Conservation (phyloP, 345 rosid genomes). For the Ricinus communis region DNA sequence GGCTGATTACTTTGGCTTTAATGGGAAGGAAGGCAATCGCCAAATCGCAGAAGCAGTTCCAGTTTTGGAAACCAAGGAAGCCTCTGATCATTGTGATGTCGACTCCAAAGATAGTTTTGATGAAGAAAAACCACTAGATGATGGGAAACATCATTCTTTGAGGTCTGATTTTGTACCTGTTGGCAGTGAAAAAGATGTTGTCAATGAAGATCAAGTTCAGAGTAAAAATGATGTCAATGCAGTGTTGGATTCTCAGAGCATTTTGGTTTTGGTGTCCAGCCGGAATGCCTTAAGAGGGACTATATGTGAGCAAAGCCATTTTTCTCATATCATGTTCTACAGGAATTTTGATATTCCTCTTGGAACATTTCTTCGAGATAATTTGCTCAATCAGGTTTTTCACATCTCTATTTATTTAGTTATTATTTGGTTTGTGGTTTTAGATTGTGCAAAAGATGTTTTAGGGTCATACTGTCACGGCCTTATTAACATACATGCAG, state of each 20-base stretch:
- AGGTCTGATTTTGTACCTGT: slow-evolving; percentile 32
- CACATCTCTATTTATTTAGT: slow-evolving; percentile 12
- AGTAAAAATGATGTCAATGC: slow-evolving; percentile 44
- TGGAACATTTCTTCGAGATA: slow-evolving; percentile 77
- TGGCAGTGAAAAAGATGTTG: slow-evolving; percentile 34
- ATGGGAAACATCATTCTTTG: slow-evolving; percentile 34
- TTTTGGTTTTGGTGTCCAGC: slow-evolving; percentile 86
- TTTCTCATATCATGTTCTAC: slow-evolving; percentile 92
- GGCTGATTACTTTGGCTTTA: slow-evolving; percentile 60
- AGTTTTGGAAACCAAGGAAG: slow-evolving; percentile 37
- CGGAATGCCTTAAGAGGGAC: slow-evolving; percentile 64
- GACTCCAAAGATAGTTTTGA: slow-evolving; percentile 35
- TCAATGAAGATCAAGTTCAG: slow-evolving; percentile 33
- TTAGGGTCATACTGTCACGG: not conserved
- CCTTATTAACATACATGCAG: too few relatives aligned
- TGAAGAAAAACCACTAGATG: slow-evolving; percentile 38
- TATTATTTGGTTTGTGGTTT: not conserved
- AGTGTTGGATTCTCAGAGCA: slow-evolving; percentile 60
- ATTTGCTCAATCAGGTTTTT: slow-evolving; percentile 78
- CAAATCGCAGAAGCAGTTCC: slow-evolving; percentile 42
- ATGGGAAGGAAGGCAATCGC: slow-evolving; percentile 32
- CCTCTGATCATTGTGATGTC: slow-evolving; percentile 25
- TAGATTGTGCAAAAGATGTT: not conserved
- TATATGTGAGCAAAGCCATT: slow-evolving; percentile 87
- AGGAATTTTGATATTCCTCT: slow-evolving; percentile 82